These are phyloP conservation scores for Neospermospora avenae DNA, from an alignment of 2,329 filamentous ascomycete species.

Conservation along the genomic window DNA sequence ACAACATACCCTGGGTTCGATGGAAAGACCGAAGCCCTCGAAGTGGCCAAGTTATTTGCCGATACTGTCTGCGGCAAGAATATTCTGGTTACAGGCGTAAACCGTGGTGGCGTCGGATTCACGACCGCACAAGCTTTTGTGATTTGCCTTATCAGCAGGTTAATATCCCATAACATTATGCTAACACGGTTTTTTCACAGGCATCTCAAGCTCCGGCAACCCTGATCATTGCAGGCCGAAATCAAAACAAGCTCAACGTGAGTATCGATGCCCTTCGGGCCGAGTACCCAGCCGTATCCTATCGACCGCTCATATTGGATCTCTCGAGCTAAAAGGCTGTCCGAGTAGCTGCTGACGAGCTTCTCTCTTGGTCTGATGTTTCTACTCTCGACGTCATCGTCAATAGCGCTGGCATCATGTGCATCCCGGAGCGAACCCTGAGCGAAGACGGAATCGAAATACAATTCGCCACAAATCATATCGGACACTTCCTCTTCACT, in stretches of 20 bases:
- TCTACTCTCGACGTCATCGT: slow-evolving; percentile 40
- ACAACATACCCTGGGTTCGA: slow-evolving; percentile 39
- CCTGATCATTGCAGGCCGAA: slow-evolving; percentile 21
- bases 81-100: slow-evolving; percentile 21
- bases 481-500: slow-evolving; percentile 21
- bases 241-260: slow-evolving; percentile 12
- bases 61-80: slow-evolving; percentile 38
- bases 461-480: slow-evolving; percentile 19
- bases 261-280: slow-evolving; percentile 11
- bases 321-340: slow-evolving; percentile 42
- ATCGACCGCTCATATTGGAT: slow-evolving; percentile 27
- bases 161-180: neutral
- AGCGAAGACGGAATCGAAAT: slow-evolving; percentile 38
- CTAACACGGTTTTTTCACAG: slow-evolving; percentile 8
- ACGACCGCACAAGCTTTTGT: slow-evolving; percentile 20
- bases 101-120: slow-evolving; percentile 20
- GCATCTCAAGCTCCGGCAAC: slow-evolving; percentile 27
- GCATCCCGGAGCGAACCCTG: slow-evolving; percentile 28
- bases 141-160: neutral
- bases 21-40: slow-evolving; percentile 37
- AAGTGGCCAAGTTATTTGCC: slow-evolving; percentile 39
- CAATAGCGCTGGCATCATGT: slow-evolving; percentile 44
- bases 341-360: slow-evolving; percentile 39
- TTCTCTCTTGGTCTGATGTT: slow-evolving; percentile 39
- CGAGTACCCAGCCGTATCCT: slow-evolving; percentile 5